Evolutionary conservation across 495 filamentous ascomycete species (phyloP), one percentile per base, ranked within the genome.

Genomic region (Pyrenopolyporus hunteri): DNA sequence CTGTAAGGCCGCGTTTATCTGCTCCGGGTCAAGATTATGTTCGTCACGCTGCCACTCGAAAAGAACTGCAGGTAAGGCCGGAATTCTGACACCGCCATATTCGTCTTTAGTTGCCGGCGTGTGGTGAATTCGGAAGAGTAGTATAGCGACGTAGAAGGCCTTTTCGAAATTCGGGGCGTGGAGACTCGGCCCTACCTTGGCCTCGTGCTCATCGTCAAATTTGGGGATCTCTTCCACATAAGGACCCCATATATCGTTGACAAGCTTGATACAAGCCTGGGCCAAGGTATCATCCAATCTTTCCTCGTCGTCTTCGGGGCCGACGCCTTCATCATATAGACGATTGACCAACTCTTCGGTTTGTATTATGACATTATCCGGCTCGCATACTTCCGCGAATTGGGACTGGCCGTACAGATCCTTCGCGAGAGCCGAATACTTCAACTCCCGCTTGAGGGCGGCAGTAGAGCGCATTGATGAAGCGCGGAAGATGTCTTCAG

Each of bases 41-140:
- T 88, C 81, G 2, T 78, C 77, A 46, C 90, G 79, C 31, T 95
- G 77, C 92, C 92, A 97, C 56, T 88, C 81, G 17, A 95, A 79
- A 11, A 97, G 76, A 23, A 91, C 78, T 60, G 86, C 85, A 10
- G 92, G 90, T 4, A 93, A 74, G 4, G 89, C 81, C 29, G 73
- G 63, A 39, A 65, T 54, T 50, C 43, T 64, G 14, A 58, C 16
- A 14, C 74, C 68, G 9, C 75, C 73, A 42, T 73, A 74, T 5
- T 76, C 73, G 25, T 79, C 74, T 28, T 19, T 56, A 69, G 72
- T 16, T 79, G 78, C 26, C 6, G 69, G 63, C 13, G 90, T 89
- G 68, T 94, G 88, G 63, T 92, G 88, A 26, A 95, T 80, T 48
- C 83, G 83, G 16, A 96, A 79, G 6, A 91, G 76, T 10, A 96